phyloP scores from a whole-genome alignment of 805 yeast species.

The Saccharomyces paradoxus region DNA sequence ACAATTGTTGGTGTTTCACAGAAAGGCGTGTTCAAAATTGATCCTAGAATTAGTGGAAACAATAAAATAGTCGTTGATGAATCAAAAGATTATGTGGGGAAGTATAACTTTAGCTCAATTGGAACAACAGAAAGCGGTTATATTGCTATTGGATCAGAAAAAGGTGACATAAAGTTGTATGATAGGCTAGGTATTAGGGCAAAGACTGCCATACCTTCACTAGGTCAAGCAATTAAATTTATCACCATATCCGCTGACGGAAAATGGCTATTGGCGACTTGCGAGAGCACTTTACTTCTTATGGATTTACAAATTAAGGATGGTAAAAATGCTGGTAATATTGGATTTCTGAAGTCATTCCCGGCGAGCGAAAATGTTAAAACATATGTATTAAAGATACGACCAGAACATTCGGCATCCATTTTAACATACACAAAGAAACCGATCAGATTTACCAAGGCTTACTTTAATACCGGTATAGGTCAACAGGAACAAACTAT shows the following conservation, averaged over 20 bases:
- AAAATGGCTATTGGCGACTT: slow-evolving; percentile 73
- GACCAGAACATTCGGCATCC: slow-evolving; percentile 64
- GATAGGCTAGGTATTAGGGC: slow-evolving; percentile 69
- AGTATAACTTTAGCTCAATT: slow-evolving; percentile 47
- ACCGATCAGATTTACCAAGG: slow-evolving; percentile 56
- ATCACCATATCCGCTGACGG: slow-evolving; percentile 74
- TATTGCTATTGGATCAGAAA: slow-evolving; percentile 65
- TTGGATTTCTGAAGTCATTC: slow-evolving; percentile 61
- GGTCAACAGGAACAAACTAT: slow-evolving; percentile 59
- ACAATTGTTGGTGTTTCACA: slow-evolving; percentile 64
- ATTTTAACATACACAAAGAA: slow-evolving; percentile 44
- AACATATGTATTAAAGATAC: slow-evolving; percentile 57
- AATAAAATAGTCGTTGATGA: slow-evolving; percentile 53
- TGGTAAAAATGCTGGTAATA: slow-evolving; percentile 49
- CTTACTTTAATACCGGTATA: slow-evolving; percentile 69
- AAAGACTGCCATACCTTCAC: slow-evolving; percentile 69
- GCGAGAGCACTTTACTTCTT: slow-evolving; percentile 60
- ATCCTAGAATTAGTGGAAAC: slow-evolving; percentile 58
- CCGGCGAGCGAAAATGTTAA: slow-evolving; percentile 57
- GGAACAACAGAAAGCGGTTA: slow-evolving; percentile 68
- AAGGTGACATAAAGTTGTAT: slow-evolving; percentile 70
- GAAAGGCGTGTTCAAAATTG: slow-evolving; percentile 63
- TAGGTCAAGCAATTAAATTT: slow-evolving; percentile 67
- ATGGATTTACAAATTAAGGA: slow-evolving; percentile 57
- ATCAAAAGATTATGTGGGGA: slow-evolving; percentile 46